Percentiles rank a stretch among this genome's conserved stretches.
Conservation (phyloP, 2,329 filamentous ascomycete species). For the Exophiala xenobiotica region DNA sequence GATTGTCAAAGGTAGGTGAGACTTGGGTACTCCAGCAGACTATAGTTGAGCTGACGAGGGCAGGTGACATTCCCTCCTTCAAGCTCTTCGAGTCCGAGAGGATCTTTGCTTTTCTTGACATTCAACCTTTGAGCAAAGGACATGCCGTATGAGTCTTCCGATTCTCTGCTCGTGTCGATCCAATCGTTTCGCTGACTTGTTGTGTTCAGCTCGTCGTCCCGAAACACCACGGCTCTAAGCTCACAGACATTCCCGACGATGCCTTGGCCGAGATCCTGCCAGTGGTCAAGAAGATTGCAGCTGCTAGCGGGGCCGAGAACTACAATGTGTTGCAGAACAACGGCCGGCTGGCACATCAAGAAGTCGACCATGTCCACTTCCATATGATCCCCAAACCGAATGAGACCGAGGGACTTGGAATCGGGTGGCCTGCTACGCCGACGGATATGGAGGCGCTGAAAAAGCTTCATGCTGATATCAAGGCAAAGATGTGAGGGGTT, state of each 20-base stretch:
- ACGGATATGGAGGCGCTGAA: conserved; percentile 82
- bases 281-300: conserved; percentile 81
- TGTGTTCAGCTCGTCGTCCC: conserved; percentile 80
- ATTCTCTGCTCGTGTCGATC: conserved; percentile 14
- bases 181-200: neutral
- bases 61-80: conserved; percentile 92
- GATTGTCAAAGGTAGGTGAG: conserved; percentile 78
- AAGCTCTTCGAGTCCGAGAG: conserved; percentile 96
- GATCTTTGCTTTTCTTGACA: conserved; percentile 93
- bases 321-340: conserved; percentile 99
- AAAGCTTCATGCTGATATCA: conserved; percentile 76
- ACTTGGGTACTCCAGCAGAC: neutral
- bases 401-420: conserved; percentile 71
- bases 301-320: conserved; percentile 71
- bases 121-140: conserved; percentile 81
- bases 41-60: neutral
- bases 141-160: conserved; percentile 66
- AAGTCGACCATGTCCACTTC: conserved; percentile 92
- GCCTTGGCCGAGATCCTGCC: conserved; percentile 78
- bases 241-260: conserved; percentile 90
- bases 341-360: conserved; percentile 83
- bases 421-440: conserved; percentile 74
- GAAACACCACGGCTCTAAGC: conserved; percentile 88
- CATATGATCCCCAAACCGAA: conserved; percentile 98
- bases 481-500: conserved; percentile 87